These are phyloP conservation scores for Pterulicium gracile DNA, from an alignment of 1,284 basidiomycete genomes.

Conservation along the genomic window DNA sequence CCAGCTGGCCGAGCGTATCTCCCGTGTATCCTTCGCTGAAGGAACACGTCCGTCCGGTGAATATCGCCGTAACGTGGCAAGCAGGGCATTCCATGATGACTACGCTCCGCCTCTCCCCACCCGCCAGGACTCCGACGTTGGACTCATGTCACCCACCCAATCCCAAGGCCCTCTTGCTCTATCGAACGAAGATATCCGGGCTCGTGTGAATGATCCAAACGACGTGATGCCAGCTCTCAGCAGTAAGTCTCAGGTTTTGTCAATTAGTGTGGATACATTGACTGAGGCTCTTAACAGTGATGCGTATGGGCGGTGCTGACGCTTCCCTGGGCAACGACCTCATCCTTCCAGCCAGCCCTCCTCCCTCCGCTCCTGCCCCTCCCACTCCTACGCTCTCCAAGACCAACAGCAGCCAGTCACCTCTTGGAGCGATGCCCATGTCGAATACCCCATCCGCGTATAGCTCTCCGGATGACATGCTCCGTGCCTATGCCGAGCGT, in stretches of 20 bases:
- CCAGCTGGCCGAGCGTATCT: slow-evolving; percentile 29
- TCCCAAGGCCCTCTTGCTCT: slow-evolving; percentile 1
- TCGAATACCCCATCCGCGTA: slow-evolving; percentile 31
- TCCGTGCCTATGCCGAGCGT: slow-evolving; percentile 61
- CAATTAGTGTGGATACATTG: neutral
- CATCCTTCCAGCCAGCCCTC: slow-evolving; percentile 13
- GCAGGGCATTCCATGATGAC: slow-evolving; percentile 47
- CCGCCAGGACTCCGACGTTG: slow-evolving; percentile 16
- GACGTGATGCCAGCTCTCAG: slow-evolving; percentile 54
- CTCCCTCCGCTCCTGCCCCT: slow-evolving; percentile 17
- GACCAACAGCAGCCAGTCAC: slow-evolving; percentile 15
- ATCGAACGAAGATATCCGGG: slow-evolving; percentile 1
- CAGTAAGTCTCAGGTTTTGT: slow-evolving; percentile 29
- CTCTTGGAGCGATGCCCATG: slow-evolving; percentile 27
- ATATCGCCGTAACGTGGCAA: slow-evolving; percentile 27
- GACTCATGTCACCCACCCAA: slow-evolving; percentile 9
- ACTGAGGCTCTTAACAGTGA: slow-evolving; percentile 38
- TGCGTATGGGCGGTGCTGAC: slow-evolving; percentile 38
- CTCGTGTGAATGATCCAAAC: slow-evolving; percentile 18
- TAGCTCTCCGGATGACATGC: slow-evolving; percentile 64
- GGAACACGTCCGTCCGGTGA: slow-evolving; percentile 46
- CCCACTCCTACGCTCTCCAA: slow-evolving; percentile 17
- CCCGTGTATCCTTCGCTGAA: slow-evolving; percentile 32
- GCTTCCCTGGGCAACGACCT: slow-evolving; percentile 30
- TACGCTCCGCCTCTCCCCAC: slow-evolving; percentile 44